Percentiles rank a stretch among this genome's conserved stretches.
Conservation (phyloP, 1,139 yeast species). For the Arxiozyma bovina region DNA sequence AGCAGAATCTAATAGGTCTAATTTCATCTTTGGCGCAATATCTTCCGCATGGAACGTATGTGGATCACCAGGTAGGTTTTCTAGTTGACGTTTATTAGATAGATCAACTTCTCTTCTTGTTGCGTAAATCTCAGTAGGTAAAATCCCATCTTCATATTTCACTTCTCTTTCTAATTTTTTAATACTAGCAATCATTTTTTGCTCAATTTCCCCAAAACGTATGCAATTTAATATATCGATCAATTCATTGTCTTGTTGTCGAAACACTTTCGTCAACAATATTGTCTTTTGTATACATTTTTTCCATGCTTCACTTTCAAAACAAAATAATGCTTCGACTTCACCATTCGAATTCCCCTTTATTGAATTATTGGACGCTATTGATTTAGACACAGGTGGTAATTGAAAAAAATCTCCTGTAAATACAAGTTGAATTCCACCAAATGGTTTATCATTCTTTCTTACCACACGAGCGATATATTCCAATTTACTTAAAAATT, state of each 20-base stretch:
- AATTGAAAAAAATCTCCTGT: constrained; percentile 83
- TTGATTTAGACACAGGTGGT: constrained; percentile 52
- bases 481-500: constrained; percentile 55
- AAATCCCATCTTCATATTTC: constrained; percentile 59
- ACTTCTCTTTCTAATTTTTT: constrained; percentile 44
- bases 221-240: constrained; percentile 68
- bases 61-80: constrained; percentile 36
- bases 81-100: constrained; percentile 54
- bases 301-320: constrained; percentile 52
- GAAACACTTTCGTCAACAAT: constrained; percentile 53
- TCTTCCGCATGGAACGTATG: constrained; percentile 44
- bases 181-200: constrained; percentile 40
- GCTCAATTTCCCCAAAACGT: constrained; percentile 54
- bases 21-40: constrained; percentile 24
- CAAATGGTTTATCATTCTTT: constrained; percentile 48
- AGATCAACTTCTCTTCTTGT: constrained; percentile 63
- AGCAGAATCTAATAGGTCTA: constrained; percentile 43
- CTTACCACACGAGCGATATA: constrained; percentile 48
- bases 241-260: constrained; percentile 60
- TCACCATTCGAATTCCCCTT: constrained; percentile 12
- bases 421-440: constrained; percentile 69
- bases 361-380: constrained; percentile 25
- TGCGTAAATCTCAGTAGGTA: constrained; percentile 74
- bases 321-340: constrained; percentile 40
- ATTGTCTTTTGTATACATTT: constrained; percentile 47